Base-by-base conservation (phyloP, 2,329 filamentous ascomycete species). In the Phoma herbarum region DNA sequence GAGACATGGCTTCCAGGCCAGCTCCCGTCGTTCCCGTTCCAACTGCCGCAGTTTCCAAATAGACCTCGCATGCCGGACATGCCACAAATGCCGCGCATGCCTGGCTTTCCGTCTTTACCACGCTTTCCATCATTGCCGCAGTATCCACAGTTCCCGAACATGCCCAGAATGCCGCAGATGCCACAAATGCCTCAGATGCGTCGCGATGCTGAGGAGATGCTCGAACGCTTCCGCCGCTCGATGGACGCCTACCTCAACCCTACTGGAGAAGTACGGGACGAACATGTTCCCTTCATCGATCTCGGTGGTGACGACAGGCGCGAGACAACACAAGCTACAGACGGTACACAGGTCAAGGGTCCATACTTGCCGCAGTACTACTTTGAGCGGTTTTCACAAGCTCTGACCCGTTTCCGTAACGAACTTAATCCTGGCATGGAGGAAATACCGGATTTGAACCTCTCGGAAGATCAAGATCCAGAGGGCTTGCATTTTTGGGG, bases 311-410 rank as follows among this genome's bases (percentile, higher is more conserved):
- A 68, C 14, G 74, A 78, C 31, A 70, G 74, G 9, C 71, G 75
- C 8, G 72, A 75, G 44, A 65, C 64, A 4, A 65, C 64, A 4
- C 61, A 62, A n/a, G 72, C 74, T 16, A 75, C 72, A 8, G 76
- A 77, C 44, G 74, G 73, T 14, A 74, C 75, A 4, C 69, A 68
- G 33, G 74, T 75, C 20, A 65, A 68, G 50, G 68, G 72, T 33
- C 80, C 81, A 20, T 77, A 77, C 5, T 75, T 77, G 9, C 73
- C 80, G 0, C 80, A 80, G 57, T 80, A 81, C 41, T 80, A 82
- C 60, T 67, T 83, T 8, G 78, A 81, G 47, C 75, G 80, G 0
- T 76, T 83, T 23, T 78, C 77, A 7, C 72, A 80, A 43, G 79
- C 78, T 31, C 61, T 83, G 0, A 76, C 75, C 1, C 81, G 81